A percentile compares a stretch with the other conserved stretches of the same genome.
These are phyloP conservation scores for Syncephalastrum racemosum DNA, from an alignment of 371 early-diverging fungal genomes.

Conservation along the genomic window DNA sequence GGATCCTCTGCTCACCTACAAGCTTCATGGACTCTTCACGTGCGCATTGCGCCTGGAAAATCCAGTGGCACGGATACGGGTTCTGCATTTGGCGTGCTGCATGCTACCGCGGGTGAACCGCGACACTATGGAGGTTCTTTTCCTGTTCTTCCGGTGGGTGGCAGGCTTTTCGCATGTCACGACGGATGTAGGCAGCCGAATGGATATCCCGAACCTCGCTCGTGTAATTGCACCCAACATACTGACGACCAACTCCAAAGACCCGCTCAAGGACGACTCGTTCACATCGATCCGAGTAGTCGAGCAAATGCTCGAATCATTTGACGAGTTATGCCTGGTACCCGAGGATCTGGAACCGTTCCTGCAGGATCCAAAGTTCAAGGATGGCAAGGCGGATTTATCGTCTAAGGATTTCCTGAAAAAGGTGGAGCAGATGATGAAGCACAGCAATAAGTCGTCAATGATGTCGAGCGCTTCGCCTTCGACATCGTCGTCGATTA, in stretches of 20 bases:
- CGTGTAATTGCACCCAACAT: slow-evolving; percentile 95
- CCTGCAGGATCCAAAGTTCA: slow-evolving; percentile 40
- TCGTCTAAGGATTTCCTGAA: slow-evolving; percentile 47
- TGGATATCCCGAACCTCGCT: slow-evolving; percentile 93
- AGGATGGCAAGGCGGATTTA: slow-evolving; percentile 29
- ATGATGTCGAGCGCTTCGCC: slow-evolving; percentile 6
- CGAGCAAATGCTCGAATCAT: slow-evolving; percentile 69
- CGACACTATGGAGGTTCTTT: slow-evolving; percentile 87
- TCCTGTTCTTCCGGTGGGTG: slow-evolving; percentile 85
- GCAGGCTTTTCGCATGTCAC: slow-evolving; percentile 72
- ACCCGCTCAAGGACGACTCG: slow-evolving; percentile 74
- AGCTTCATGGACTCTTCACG: slow-evolving; percentile 83
- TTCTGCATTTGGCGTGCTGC: slow-evolving; percentile 78
- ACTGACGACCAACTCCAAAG: slow-evolving; percentile 80
- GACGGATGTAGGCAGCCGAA: slow-evolving; percentile 82
- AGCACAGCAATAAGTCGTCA: slow-evolving; percentile 9
- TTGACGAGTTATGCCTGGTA: slow-evolving; percentile 76
- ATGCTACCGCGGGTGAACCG: slow-evolving; percentile 90
- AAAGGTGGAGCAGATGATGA: slow-evolving; percentile 42
- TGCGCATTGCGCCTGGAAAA: slow-evolving; percentile 62
- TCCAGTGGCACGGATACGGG: slow-evolving; percentile 53
- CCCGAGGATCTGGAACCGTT: slow-evolving; percentile 48
- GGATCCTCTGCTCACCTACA: slow-evolving; percentile 90
- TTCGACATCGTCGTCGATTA: slow-evolving; percentile 9
- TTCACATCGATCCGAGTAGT: slow-evolving; percentile 77